Conservation (phyloP, 2,329 filamentous ascomycete species). For the Pyricularia grisea region DNA sequence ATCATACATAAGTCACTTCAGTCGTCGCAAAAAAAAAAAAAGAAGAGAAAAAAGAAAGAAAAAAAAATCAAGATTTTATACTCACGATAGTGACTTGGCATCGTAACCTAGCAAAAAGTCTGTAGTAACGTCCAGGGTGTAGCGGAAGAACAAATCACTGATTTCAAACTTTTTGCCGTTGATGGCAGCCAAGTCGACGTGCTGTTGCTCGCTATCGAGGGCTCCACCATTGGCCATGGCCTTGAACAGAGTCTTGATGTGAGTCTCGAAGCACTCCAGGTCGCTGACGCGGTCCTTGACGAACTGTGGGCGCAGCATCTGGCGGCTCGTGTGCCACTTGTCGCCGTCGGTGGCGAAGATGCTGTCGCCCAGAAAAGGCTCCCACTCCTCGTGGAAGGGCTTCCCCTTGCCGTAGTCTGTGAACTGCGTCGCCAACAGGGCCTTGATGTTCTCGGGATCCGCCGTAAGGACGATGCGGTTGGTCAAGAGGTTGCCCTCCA, state of each 20-base stretch:
- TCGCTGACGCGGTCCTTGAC: slow-evolving; percentile 77
- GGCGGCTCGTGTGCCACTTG: slow-evolving; percentile 71
- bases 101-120: slow-evolving; percentile 78
- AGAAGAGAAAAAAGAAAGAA: too few relatives aligned
- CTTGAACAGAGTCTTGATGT: slow-evolving; percentile 64
- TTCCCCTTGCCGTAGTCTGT: slow-evolving; percentile 74
- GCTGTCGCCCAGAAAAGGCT: slow-evolving; percentile 64
- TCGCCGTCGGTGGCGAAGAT: slow-evolving; percentile 76
- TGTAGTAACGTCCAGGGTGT: slow-evolving; percentile 75
- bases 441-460: slow-evolving; percentile 86
- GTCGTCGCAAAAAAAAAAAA: too few relatives aligned
- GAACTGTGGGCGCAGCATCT: slow-evolving; percentile 79
- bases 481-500: slow-evolving; percentile 46
- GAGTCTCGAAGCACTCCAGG: slow-evolving; percentile 69
- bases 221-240: slow-evolving; percentile 52
- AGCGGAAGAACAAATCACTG: slow-evolving; percentile 71
- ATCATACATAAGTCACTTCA: too few relatives aligned
- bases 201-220: slow-evolving; percentile 48
- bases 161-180: slow-evolving; percentile 59
- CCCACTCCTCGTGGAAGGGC: slow-evolving; percentile 66
- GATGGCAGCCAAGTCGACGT: slow-evolving; percentile 50
- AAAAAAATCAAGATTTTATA: background rate
- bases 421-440: slow-evolving; percentile 82
- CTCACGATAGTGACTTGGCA: slow-evolving; percentile 51
- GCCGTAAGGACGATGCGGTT: slow-evolving; percentile 63